These are phyloP conservation scores for Coemansia sp. DNA, from an alignment of 192 early-diverging fungal species.

Conservation along the genomic window DNA sequence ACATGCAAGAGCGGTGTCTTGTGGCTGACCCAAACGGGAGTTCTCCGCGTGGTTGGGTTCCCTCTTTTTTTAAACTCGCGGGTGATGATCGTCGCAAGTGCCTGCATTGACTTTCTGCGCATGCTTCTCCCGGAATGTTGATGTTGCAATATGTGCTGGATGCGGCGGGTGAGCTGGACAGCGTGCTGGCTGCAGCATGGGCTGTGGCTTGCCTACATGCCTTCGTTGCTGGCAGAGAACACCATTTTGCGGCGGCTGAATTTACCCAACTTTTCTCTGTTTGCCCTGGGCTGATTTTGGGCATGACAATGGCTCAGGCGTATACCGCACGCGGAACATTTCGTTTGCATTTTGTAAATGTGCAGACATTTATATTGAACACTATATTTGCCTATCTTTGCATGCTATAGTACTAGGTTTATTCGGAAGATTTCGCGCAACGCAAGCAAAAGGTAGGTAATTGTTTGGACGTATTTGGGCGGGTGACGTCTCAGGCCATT, in stretches of 20 bases:
- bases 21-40: not conserved
- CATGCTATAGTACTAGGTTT: slow-evolving; percentile 16
- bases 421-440: not conserved
- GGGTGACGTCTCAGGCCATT: not conserved
- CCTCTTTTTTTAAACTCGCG: not conserved
- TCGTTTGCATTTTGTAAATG: not conserved
- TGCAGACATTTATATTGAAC: slow-evolving; percentile 12
- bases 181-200: not conserved
- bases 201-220: slow-evolving; percentile 8
- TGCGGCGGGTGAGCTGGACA: too few species aligned
- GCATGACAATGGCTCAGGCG: not conserved
- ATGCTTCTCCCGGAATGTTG: not conserved
- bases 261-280: not conserved
- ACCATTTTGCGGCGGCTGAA: not conserved
- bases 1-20: not conserved
- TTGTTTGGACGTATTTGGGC: not conserved
- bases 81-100: not conserved
- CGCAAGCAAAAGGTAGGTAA: not conserved
- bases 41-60: too few species aligned
- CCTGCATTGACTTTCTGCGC: slow-evolving; percentile 12
- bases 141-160: not conserved
- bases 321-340: not conserved
- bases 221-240: not conserved
- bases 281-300: not conserved
- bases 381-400: slow-evolving; percentile 16